phyloP scores from a whole-genome alignment of 768 basidiomycete species.

The Pleurotus cornucopiae region DNA sequence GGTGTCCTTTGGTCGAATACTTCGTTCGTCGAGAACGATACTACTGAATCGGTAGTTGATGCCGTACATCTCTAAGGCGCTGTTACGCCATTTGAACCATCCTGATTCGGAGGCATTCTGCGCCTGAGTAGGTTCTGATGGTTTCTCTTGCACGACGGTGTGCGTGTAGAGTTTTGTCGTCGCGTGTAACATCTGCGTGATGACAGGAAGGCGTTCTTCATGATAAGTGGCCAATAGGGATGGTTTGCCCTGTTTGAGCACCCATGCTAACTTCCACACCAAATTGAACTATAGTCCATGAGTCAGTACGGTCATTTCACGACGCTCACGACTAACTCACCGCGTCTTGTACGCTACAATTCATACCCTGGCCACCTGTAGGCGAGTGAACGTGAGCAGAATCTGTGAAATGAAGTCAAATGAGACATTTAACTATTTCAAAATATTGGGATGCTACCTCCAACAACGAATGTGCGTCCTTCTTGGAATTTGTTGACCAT shows the following conservation, averaged over 20 bases:
- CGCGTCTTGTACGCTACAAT: conserved; percentile 22
- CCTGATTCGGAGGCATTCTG: conserved; percentile 14
- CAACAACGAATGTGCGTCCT: conserved; percentile 19
- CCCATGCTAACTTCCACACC: conserved; percentile 26
- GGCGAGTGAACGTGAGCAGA: conserved; percentile 19
- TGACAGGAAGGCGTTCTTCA: conserved; percentile 24
- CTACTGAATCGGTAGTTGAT: conserved; percentile 23
- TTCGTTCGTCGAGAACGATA: conserved; percentile 19
- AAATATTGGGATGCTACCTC: conserved; percentile 14
- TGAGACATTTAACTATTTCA: background rate
- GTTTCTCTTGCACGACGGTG: conserved; percentile 12
- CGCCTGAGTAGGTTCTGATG: background rate
- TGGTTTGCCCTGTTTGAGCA: conserved; percentile 16
- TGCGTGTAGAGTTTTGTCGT: conserved; percentile 18
- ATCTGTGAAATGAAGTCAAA: conserved; percentile 10
- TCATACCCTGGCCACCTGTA: conserved; percentile 22
- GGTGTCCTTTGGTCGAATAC: conserved; percentile 6
- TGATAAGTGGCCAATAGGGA: conserved; percentile 20
- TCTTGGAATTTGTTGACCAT: conserved; percentile 21
- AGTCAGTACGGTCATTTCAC: background rate
- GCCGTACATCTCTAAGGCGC: conserved; percentile 19
- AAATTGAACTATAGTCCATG: conserved; percentile 19
- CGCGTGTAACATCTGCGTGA: conserved; percentile 23
- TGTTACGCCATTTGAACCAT: conserved; percentile 17
- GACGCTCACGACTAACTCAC: conserved; percentile 9